These are phyloP conservation scores for Akanthomyces muscarius DNA, from an alignment of 2,329 filamentous ascomycete genomes.

Conservation along the genomic window DNA sequence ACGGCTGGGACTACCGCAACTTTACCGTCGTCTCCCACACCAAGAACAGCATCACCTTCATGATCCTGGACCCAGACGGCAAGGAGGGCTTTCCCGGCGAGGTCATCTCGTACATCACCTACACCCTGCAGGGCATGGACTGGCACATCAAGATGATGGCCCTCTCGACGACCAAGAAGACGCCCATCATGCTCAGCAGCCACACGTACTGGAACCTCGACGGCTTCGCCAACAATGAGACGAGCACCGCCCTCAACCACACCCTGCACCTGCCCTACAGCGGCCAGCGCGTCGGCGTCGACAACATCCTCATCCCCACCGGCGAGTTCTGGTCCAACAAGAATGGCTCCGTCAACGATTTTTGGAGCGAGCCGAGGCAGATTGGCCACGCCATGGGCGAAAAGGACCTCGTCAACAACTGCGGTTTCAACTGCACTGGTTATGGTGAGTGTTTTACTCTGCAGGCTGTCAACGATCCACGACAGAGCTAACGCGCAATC, in stretches of 20 bases:
- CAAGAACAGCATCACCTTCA: slow-evolving; percentile 67
- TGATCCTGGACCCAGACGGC: slow-evolving; percentile 67
- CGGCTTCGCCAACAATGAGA: slow-evolving; percentile 70
- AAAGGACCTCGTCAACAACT: slow-evolving; percentile 64
- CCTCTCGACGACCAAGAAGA: slow-evolving; percentile 66
- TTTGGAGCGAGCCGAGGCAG: slow-evolving; percentile 78
- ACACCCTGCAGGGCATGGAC: slow-evolving; percentile 60
- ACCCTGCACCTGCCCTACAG: slow-evolving; percentile 70
- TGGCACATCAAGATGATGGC: slow-evolving; percentile 74
- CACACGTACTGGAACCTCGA: slow-evolving; percentile 82
- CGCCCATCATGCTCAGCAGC: slow-evolving; percentile 75
- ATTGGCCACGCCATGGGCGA: slow-evolving; percentile 66
- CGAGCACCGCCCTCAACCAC: slow-evolving; percentile 63
- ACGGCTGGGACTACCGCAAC: slow-evolving; percentile 75
- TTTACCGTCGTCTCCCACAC: slow-evolving; percentile 71
- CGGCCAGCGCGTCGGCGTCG: slow-evolving; percentile 63
- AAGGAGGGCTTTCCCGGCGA: slow-evolving; percentile 75
- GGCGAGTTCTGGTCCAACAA: slow-evolving; percentile 70
- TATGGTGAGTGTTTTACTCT: slow-evolving; percentile 57
- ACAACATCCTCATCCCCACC: slow-evolving; percentile 70
- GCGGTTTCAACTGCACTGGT: slow-evolving; percentile 76
- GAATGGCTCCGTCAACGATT: slow-evolving; percentile 67
- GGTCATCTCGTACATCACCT: slow-evolving; percentile 70
- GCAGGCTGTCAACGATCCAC: background rate
- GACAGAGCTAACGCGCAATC: slow-evolving; percentile 17